These are phyloP conservation scores for Penicillium subrubescens DNA, from an alignment of 495 filamentous ascomycete genomes.

Conservation along the genomic window DNA sequence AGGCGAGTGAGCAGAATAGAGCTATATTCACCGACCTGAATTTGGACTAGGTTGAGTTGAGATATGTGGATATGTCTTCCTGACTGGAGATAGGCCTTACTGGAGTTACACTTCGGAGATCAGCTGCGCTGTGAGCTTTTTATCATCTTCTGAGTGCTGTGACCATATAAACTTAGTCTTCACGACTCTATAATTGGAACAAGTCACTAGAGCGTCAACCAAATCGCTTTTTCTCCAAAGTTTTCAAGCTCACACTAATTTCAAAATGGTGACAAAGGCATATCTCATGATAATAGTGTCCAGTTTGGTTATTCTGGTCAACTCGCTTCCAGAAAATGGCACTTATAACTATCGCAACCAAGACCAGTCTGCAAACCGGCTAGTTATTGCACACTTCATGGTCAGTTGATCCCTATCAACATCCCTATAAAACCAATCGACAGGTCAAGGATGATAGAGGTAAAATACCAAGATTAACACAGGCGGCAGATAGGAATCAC, in stretches of 20 bases:
- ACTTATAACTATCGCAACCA: neutral
- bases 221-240: neutral
- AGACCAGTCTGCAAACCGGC: slow-evolving; percentile 23
- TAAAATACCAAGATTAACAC: neutral
- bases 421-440: too few species aligned
- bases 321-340: neutral
- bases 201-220: neutral
- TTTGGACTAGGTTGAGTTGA: neutral
- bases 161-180: neutral
- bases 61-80: neutral
- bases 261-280: slow-evolving; percentile 5
- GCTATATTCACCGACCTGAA: neutral
- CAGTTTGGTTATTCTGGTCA: neutral
- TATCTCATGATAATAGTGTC: neutral
- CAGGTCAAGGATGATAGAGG: neutral
- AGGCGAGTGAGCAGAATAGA: neutral
- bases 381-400: slow-evolving; percentile 65
- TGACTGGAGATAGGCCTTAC: neutral
- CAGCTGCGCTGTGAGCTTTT: slow-evolving; percentile 8
- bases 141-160: slow-evolving; percentile 2
- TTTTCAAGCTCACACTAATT: too few species aligned
- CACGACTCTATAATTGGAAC: neutral
- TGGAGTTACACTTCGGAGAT: slow-evolving; percentile 19
- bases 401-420: slow-evolving; percentile 27
- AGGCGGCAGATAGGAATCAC: slow-evolving; percentile 52